phyloP scores from a whole-genome alignment of 768 basidiomycete genomes.

The Serendipita sp. region DNA sequence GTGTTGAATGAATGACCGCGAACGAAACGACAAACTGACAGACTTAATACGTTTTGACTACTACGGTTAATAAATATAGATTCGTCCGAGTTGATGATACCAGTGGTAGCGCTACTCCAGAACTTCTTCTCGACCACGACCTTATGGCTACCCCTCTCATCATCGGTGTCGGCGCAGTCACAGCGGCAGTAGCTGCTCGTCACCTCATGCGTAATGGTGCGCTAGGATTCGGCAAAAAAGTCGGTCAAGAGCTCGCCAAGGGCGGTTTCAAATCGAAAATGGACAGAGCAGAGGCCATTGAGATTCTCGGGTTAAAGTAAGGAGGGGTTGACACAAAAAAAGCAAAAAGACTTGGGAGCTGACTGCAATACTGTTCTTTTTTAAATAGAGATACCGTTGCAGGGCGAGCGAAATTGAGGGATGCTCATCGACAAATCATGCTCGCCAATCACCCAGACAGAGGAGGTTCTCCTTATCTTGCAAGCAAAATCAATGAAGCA shows the following conservation, averaged over 20 bases:
- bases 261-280: constrained; percentile 94
- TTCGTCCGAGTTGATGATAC: no score
- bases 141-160: constrained; percentile 66
- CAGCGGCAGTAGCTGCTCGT: constrained; percentile 59
- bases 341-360: neutral
- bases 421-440: constrained; percentile 95
- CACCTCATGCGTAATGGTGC: constrained; percentile 49
- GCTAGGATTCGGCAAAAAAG: constrained; percentile 36
- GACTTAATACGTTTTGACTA: no score
- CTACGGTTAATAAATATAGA: no score
- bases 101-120: no score
- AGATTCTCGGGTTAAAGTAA: constrained; percentile 83
- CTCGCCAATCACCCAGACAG: constrained; percentile 97
- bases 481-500: constrained; percentile 98
- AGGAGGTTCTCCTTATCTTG: constrained; percentile 94
- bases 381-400: constrained; percentile 56
- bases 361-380: neutral
- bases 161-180: constrained; percentile 60
- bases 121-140: neutral
- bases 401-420: constrained; percentile 69
- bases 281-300: constrained; percentile 87
- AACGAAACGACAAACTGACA: no score
- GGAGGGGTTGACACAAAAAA: constrained; percentile 19
- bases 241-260: constrained; percentile 72
- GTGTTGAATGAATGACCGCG: no score